Conservation (phyloP, 352 stramenopile species). For the Elongisporangium undulatum region DNA sequence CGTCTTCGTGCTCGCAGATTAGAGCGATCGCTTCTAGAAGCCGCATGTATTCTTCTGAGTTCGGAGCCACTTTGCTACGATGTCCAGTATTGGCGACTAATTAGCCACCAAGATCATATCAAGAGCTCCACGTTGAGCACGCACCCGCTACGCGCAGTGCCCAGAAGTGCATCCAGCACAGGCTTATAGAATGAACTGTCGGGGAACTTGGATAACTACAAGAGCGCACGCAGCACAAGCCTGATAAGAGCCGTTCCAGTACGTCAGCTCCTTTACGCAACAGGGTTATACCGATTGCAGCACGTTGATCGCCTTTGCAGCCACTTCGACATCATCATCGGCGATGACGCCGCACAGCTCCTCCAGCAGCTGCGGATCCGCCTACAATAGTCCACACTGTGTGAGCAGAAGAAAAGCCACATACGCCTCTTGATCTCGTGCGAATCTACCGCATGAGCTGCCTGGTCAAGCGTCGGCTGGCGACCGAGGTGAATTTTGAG, state of each 20-base stretch:
- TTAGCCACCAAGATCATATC: not conserved
- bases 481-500: slow-evolving; percentile 58
- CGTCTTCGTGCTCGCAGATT: slow-evolving; percentile 50
- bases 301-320: slow-evolving; percentile 51
- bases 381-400: slow-evolving; percentile 15
- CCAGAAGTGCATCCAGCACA: slow-evolving; percentile 46
- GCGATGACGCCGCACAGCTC: slow-evolving; percentile 51
- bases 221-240: slow-evolving; percentile 3
- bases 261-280: not conserved
- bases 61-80: slow-evolving; percentile 20
- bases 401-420: slow-evolving; percentile 4
- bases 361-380: slow-evolving; percentile 40
- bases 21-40: slow-evolving; percentile 70
- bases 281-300: slow-evolving; percentile 42
- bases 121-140: not conserved
- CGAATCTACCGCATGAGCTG: slow-evolving; percentile 39
- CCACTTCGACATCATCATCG: slow-evolving; percentile 70
- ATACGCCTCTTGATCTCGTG: not conserved
- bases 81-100: not conserved
- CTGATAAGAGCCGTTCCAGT: not conserved
- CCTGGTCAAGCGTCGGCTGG: slow-evolving; percentile 43
- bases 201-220: slow-evolving; percentile 38
- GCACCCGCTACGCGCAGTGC: slow-evolving; percentile 44
- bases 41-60: slow-evolving; percentile 72
- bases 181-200: slow-evolving; percentile 34